phyloP scores from a whole-genome alignment of 768 basidiomycete species.

The Termitomyces sp. region DNA sequence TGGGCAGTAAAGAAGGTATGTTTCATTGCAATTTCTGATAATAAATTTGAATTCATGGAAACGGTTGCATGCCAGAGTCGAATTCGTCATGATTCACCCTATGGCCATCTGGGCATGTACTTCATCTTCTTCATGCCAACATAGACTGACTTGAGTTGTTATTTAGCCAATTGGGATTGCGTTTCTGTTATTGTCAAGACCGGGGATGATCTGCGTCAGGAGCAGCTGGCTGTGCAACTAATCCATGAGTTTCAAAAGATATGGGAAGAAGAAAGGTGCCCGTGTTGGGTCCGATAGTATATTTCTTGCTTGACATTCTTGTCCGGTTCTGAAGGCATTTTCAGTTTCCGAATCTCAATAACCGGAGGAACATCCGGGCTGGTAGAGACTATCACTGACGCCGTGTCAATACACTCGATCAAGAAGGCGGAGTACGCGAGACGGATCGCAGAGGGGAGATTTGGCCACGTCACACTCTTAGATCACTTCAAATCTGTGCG shows the following conservation, averaged over 20 bases:
- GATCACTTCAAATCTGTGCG: slow-evolving; percentile 89
- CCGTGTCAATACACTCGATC: slow-evolving; percentile 97
- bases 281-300: slow-evolving; percentile 93
- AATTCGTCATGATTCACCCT: slow-evolving; percentile 90
- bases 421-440: slow-evolving; percentile 98
- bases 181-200: slow-evolving; percentile 98
- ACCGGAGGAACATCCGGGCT: slow-evolving; percentile 90
- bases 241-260: slow-evolving; percentile 91
- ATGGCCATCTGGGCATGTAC: slow-evolving; percentile 81
- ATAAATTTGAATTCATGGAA: not conserved
- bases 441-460: slow-evolving; percentile 68
- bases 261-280: slow-evolving; percentile 90
- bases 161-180: slow-evolving; percentile 74
- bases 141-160: not conserved
- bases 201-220: slow-evolving; percentile 93
- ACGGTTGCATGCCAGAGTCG: slow-evolving; percentile 48
- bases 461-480: slow-evolving; percentile 83
- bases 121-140: slow-evolving; percentile 15
- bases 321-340: not conserved
- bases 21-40: not conserved
- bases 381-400: slow-evolving; percentile 97
- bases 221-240: slow-evolving; percentile 94
- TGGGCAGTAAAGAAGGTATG: slow-evolving; percentile 89
- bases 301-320: slow-evolving; percentile 11
- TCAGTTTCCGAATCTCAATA: slow-evolving; percentile 87